Conservation (phyloP, 2,329 filamentous ascomycete species). For the Paraphoma sp. region DNA sequence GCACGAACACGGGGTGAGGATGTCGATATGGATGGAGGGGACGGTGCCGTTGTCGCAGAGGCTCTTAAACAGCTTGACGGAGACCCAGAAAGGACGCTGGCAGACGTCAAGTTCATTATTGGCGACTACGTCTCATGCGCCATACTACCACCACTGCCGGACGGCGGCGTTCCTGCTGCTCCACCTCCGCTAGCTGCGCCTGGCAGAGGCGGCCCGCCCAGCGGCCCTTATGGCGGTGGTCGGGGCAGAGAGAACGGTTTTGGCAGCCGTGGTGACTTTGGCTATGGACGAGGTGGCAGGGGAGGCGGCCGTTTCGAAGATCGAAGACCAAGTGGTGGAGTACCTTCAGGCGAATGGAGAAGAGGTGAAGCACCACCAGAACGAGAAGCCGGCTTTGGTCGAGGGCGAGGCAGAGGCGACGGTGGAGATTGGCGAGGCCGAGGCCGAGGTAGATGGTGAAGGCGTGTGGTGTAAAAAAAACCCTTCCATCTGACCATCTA, state of each 20-base stretch:
- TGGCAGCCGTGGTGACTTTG: constrained; percentile 41
- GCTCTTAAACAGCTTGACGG: constrained; percentile 57
- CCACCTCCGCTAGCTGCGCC: constrained; percentile 53
- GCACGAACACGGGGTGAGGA: constrained; percentile 45
- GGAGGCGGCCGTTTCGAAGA: constrained; percentile 41
- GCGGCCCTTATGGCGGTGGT: constrained; percentile 32
- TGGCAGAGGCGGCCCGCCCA: constrained; percentile 37
- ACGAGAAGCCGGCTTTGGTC: constrained; percentile 37
- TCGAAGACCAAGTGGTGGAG: constrained; percentile 50
- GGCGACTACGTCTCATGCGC: constrained; percentile 89
- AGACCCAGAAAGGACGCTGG: constrained; percentile 75
- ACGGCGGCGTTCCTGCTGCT: constrained; percentile 75
- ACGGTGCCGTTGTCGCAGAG: constrained; percentile 28
- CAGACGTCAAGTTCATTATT: constrained; percentile 80
- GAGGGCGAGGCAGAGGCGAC: constrained; percentile 47
- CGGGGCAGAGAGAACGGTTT: constrained; percentile 41
- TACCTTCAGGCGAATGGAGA: constrained; percentile 69
- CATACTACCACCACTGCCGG: constrained; percentile 74
- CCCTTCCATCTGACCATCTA: background rate
- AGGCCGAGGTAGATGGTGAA: constrained; percentile 37
- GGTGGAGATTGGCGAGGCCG: constrained; percentile 40
- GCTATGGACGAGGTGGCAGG: constrained; percentile 47
- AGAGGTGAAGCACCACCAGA: constrained; percentile 69
- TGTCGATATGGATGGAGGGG: constrained; percentile 16
- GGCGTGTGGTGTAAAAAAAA: background rate